Evolutionary conservation across 495 filamentous ascomycete species (phyloP), one percentile per base, ranked within the genome.

Genomic region (Evernia prunastri): DNA sequence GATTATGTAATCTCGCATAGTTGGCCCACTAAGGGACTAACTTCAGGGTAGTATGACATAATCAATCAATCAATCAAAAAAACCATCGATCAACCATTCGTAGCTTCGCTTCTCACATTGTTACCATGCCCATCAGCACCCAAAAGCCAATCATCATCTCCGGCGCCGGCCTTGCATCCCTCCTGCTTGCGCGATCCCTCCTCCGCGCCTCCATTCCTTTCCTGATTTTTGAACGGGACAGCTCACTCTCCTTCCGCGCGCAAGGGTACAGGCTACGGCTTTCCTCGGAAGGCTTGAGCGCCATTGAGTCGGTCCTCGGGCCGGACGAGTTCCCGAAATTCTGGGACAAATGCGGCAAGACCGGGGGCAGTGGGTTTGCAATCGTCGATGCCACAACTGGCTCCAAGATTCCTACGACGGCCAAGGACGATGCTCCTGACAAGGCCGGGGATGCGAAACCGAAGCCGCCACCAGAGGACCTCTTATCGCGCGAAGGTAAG

Each of bases 91-190:
- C n/a, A n/a, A n/a, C n/a, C n/a, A n/a, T 8, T 9, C 20, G 43
- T 45, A n/a, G 20, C 43, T 45, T 45, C 9, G 0, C n/a, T 27
- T 27, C 23, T 42, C 40, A 25, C 20, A 49, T 49, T 9, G 13
- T 27, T 11, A 49, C 45, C 45, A 49, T 49, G 45, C 45, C 45
- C 45, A 49, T 13, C 0, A 49, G 45, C 45, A 27, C 45, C 11
- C 45, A 25, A 5, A 49, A 49, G 45, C 45, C 45, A 49, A 49
- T 86, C 29, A 64, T 87, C 53, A 84, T 87, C 70, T 72, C 82
- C 63, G 85, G 85, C 3, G 84, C 79, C 20, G 85, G 85, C 29
- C 77, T 87, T 62, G 80, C 80, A 29, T 84, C 84, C 42, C 77
- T 86, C 17, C 75, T 81, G 9, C 75, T 87, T 23, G 85, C 84